phyloP scores from a whole-genome alignment of 805 yeast species.

The Saturnispora saitoi region DNA sequence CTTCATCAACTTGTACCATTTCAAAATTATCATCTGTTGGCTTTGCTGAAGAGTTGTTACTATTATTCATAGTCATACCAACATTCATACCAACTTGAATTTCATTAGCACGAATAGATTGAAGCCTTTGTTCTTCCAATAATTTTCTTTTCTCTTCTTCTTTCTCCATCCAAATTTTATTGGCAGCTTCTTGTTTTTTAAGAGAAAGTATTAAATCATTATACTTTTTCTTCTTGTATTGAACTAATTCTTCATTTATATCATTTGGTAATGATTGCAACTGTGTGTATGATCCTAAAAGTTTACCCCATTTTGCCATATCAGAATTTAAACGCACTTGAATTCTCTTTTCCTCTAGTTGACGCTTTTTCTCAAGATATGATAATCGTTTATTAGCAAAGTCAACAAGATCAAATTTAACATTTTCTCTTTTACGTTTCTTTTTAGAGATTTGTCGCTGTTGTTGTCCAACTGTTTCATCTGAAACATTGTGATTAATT shows the following conservation, averaged over 20 bases:
- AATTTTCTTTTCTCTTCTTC: constrained; percentile 26
- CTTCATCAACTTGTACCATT: constrained; percentile 13
- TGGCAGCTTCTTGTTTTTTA: constrained; percentile 24
- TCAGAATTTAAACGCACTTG: constrained; percentile 26
- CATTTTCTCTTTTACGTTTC: constrained; percentile 9
- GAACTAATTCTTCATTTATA: constrained; percentile 15
- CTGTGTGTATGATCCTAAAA: constrained; percentile 27
- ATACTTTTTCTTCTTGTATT: constrained; percentile 17
- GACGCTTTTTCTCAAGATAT: constrained; percentile 28
- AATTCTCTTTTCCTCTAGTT: constrained; percentile 28
- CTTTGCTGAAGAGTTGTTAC: neutral
- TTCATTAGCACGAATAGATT: constrained; percentile 14
- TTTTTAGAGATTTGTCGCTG: neutral
- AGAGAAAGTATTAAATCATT: constrained; percentile 21
- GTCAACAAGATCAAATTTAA: constrained; percentile 43
- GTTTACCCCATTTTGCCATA: constrained; percentile 25
- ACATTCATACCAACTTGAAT: constrained; percentile 13
- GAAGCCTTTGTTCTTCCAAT: constrained; percentile 17
- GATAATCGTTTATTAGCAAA: constrained; percentile 44
- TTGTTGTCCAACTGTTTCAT: neutral
- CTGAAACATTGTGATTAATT: neutral
- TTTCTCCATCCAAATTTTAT: constrained; percentile 14
- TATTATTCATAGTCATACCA: constrained; percentile 8
- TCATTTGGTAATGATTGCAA: constrained; percentile 18
- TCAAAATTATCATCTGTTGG: constrained; percentile 25